Conservation (phyloP, 345 rosid species). For the Limnanthes douglasii region DNA sequence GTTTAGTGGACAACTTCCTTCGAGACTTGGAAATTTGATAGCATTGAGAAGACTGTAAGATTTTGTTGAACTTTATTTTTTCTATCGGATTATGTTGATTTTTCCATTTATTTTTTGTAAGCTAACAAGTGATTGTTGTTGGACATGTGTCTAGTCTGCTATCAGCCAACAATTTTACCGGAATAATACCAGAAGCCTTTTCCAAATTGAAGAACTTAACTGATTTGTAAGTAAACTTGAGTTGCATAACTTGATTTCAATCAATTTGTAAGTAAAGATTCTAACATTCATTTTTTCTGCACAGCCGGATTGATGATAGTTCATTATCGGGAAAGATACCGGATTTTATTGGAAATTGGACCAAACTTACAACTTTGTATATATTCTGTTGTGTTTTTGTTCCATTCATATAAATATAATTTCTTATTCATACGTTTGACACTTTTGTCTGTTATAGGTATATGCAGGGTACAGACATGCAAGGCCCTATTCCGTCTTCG, state of each 20-base stretch:
- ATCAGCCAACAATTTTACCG: constrained; percentile 61
- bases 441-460: constrained; percentile 30
- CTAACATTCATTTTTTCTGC: constrained; percentile 7
- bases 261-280: too few species aligned
- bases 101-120: too few species aligned
- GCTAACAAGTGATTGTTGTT: too few species aligned
- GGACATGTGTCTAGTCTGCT: constrained; percentile 57
- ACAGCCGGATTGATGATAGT: constrained; percentile 75
- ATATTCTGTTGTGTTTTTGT: too few species aligned
- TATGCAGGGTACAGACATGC: constrained; percentile 74
- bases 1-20: constrained; percentile 47
- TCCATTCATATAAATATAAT: too few species aligned
- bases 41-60: constrained; percentile 39
- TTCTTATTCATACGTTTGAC: too few species aligned
- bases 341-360: constrained; percentile 76
- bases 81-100: too few species aligned
- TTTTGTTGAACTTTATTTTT: neutral
- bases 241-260: too few species aligned
- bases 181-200: constrained; percentile 59
- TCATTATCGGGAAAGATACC: constrained; percentile 64
- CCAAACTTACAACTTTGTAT: constrained; percentile 43
- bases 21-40: constrained; percentile 44
- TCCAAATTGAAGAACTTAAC: constrained; percentile 43
- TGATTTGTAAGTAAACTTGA: constrained; percentile 72
- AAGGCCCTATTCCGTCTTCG: constrained; percentile 74